Base-by-base conservation (phyloP, 2,329 filamentous ascomycete genomes). In the Ascochyta fabae region DNA sequence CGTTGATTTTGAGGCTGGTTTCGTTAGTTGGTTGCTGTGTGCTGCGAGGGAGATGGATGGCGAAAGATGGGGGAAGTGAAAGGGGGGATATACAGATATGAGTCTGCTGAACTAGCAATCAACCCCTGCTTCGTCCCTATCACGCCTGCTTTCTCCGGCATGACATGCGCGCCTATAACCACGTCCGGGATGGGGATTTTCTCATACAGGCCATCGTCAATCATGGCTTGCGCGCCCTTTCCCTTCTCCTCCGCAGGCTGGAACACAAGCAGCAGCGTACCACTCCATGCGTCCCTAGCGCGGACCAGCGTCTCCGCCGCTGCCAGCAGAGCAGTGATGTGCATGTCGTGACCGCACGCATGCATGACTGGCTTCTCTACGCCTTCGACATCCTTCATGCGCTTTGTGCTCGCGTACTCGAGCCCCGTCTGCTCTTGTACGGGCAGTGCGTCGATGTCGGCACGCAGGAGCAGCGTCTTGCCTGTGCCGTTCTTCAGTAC, bases 201-300 rank as follows among this genome's bases (percentile, higher is more conserved):
- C 7, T 80, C 72, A 60, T 86, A 87, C 31, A 87, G 62, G 0
- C 85, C 84, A 62, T 84, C 84, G 38, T 84, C 80, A 3, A 88
- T 77, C 85, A 88, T 88, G 23, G 84, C 75, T 70, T 82, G 81
- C 0, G 88, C 88, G 0, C 88, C 88, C 0, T 77, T 80, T 0
- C 82, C 86, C 1, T 82, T 78, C 69, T 91, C 88, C 68, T 90
- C 88, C 1, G 84, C 83, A 0, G 88, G 88, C 64, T 91, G 88
- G 69, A 90, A 91, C 3, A 86, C 71, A 6, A 88, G 69, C 5
- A 91, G 74, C 19, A 90, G 63, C 0, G 86, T 90, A 0, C 88
- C 88, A 9, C 69, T 76, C 88, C 88, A 91, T 0, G 59, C 29
- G 0, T 78, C 62, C n/a, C 71, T 77, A 0, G 75, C 69, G 0